Percentiles rank a stretch among this genome's conserved stretches.
Conservation (phyloP, 1,284 basidiomycete genomes). For the Cutaneotrichosporon spelunceum region DNA sequence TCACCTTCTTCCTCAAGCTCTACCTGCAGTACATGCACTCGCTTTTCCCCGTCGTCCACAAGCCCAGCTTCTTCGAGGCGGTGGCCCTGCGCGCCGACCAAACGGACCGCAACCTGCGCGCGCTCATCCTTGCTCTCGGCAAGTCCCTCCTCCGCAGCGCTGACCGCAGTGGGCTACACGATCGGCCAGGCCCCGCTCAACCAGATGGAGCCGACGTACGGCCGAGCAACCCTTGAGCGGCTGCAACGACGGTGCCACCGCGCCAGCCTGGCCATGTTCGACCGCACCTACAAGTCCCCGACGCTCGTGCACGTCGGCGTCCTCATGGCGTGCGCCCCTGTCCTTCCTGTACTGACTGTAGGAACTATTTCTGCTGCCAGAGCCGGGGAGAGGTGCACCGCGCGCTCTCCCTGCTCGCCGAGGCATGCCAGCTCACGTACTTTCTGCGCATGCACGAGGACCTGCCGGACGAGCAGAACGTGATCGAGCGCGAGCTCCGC, state of each 20-base stretch:
- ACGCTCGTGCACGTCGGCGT: conserved; percentile 22
- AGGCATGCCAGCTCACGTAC: conserved; percentile 34
- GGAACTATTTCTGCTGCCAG: conserved; percentile 35
- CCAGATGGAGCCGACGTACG: conserved; percentile 24
- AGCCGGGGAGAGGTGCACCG: conserved; percentile 26
- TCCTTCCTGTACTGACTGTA: conserved; percentile 4
- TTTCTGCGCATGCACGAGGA: conserved; percentile 25
- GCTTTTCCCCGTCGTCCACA: conserved; percentile 33
- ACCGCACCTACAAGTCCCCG: conserved; percentile 20
- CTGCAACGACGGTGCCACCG: conserved; percentile 32
- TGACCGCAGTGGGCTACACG: conserved; percentile 26
- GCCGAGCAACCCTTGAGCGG: conserved; percentile 22
- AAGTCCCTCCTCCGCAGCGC: not conserved
- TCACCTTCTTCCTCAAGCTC: conserved; percentile 34
- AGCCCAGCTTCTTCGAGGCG: conserved; percentile 33
- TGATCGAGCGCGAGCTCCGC: conserved; percentile 19
- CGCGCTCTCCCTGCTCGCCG: conserved; percentile 28
- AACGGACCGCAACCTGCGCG: conserved; percentile 27
- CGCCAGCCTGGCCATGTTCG: conserved; percentile 28
- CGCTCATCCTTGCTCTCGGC: conserved; percentile 27
- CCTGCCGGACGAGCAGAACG: conserved; percentile 13
- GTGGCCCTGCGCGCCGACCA: conserved; percentile 29
- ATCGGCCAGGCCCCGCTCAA: conserved; percentile 31
- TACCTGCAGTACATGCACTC: conserved; percentile 34
- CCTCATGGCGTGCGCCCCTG: conserved; percentile 24